Conservation (phyloP, 2,329 filamentous ascomycete genomes). For the Stachybotrys chartarum region DNA sequence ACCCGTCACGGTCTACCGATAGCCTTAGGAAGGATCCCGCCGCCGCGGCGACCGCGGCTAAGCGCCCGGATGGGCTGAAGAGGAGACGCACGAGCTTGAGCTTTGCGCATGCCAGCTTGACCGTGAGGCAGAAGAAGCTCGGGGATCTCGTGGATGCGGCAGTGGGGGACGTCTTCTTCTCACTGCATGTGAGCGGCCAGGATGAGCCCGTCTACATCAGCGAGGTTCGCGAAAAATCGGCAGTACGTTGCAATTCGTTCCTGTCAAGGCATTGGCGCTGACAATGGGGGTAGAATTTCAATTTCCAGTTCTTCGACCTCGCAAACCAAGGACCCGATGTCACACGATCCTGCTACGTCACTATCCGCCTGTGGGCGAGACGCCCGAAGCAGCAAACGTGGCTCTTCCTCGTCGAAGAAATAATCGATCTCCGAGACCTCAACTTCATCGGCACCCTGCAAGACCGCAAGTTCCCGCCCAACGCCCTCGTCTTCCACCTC, state of each 20-base stretch:
- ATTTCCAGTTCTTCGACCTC: conserved; percentile 79
- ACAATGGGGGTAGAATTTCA: conserved; percentile 57
- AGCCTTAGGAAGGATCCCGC: conserved; percentile 30
- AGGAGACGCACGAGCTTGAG: conserved; percentile 41
- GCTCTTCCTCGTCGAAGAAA: conserved; percentile 63
- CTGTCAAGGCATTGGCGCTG: background rate
- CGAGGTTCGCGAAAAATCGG: conserved; percentile 70
- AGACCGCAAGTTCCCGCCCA: conserved; percentile 67
- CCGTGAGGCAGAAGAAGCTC: conserved; percentile 63
- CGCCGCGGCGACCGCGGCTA: background rate
- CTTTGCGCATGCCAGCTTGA: conserved; percentile 36
- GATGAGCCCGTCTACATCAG: conserved; percentile 82
- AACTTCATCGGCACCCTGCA: conserved; percentile 72
- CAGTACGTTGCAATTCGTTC: conserved; percentile 36
- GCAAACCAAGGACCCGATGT: conserved; percentile 53
- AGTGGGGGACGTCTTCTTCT: conserved; percentile 86
- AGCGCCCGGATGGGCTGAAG: conserved; percentile 28
- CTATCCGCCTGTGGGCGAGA: conserved; percentile 68
- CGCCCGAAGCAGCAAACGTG: conserved; percentile 43
- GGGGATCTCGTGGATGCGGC: conserved; percentile 64
- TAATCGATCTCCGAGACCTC: conserved; percentile 62
- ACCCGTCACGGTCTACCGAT: conserved; percentile 50
- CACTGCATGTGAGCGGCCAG: conserved; percentile 61
- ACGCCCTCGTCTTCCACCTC: conserved; percentile 80
- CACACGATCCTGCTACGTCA: conserved; percentile 58